Conservation (phyloP, 1,284 basidiomycete species). For the Austroboletus niveus region DNA sequence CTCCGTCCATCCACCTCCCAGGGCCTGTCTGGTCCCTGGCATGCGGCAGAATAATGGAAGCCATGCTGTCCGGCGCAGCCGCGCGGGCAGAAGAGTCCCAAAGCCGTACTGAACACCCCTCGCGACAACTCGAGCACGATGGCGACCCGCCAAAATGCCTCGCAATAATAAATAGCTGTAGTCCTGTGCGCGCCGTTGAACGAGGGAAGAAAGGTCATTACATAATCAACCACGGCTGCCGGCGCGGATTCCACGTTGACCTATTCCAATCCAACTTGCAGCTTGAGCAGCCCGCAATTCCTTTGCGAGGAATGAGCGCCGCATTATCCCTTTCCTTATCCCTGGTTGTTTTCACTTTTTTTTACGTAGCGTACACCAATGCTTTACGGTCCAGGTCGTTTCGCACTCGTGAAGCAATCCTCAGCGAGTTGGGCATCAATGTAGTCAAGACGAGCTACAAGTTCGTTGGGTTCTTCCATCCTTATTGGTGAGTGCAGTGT, state of each 20-base stretch:
- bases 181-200: not conserved
- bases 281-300: not conserved
- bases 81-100: not conserved
- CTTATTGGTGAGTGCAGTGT: conserved; percentile 75
- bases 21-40: not conserved
- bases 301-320: conserved; percentile 12
- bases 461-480: conserved; percentile 90
- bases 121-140: not conserved
- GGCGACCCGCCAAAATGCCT: conserved; percentile 6
- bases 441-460: conserved; percentile 28
- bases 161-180: not conserved
- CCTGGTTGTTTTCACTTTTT: conserved; percentile 13
- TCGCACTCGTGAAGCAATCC: conserved; percentile 18
- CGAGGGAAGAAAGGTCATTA: not conserved
- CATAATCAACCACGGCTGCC: not conserved
- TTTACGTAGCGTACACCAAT: conserved; percentile 26
- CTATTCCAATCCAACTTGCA: not conserved
- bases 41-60: conserved; percentile 9
- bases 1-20: conserved; percentile 1
- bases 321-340: conserved; percentile 9
- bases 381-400: conserved; percentile 21
- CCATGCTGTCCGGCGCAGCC: conserved; percentile 9
- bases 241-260: not conserved
- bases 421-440: conserved; percentile 15
- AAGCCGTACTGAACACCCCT: not conserved